A percentile compares a stretch with the other conserved stretches of the same genome.
phyloP scores from a whole-genome alignment of 495 filamentous ascomycete species.

The Oidiodendron maius region DNA sequence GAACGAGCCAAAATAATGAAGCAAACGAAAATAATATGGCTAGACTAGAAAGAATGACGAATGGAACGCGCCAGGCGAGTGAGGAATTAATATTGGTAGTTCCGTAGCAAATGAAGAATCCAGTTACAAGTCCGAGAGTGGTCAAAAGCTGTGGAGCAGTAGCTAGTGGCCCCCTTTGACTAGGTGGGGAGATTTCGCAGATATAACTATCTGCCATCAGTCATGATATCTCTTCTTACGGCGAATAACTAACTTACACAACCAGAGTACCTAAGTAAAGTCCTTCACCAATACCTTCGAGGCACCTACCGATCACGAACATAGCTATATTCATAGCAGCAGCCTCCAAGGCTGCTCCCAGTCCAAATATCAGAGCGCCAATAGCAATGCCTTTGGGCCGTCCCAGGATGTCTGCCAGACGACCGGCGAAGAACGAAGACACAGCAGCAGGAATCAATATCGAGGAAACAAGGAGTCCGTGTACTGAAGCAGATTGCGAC shows the following conservation, averaged over 20 bases:
- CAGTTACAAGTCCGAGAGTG: constrained; percentile 42
- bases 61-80: constrained; percentile 53
- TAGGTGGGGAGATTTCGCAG: constrained; percentile 54
- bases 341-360: constrained; percentile 46
- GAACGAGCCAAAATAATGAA: constrained; percentile 32
- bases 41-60: constrained; percentile 36
- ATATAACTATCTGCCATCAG: constrained; percentile 37
- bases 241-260: constrained; percentile 36
- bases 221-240: too few species aligned
- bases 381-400: constrained; percentile 46
- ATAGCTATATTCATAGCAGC: constrained; percentile 39
- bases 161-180: constrained; percentile 43
- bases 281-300: constrained; percentile 56
- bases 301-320: constrained; percentile 47
- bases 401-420: constrained; percentile 54
- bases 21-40: constrained; percentile 32
- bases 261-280: constrained; percentile 50
- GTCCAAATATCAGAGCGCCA: constrained; percentile 46
- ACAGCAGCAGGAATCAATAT: constrained; percentile 58
- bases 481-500: constrained; percentile 44
- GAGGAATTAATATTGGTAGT: constrained; percentile 42
- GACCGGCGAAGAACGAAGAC: constrained; percentile 56
- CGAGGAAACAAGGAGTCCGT: constrained; percentile 57
- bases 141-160: constrained; percentile 51
- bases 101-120: constrained; percentile 62